Conservation (phyloP, 1,139 yeast species). For the Lodderomyces elongisporus region DNA sequence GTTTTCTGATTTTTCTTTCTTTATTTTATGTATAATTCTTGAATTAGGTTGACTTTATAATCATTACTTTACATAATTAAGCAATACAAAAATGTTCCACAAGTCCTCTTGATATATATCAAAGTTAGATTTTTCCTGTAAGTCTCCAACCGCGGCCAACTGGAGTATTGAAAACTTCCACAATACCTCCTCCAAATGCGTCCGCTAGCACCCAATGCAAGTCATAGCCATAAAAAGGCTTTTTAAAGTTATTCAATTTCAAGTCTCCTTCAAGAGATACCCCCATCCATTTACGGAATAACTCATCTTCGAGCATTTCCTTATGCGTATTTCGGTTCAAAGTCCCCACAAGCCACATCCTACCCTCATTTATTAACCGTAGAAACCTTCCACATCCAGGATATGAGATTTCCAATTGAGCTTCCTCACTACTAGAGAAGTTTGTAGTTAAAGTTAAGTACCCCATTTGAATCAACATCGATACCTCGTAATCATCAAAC, state of each 20-base stretch:
- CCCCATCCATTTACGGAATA: constrained; percentile 50
- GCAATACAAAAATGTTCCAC: no score
- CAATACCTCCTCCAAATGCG: constrained; percentile 61
- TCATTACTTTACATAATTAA: no score
- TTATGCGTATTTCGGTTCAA: constrained; percentile 42
- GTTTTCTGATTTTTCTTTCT: no score
- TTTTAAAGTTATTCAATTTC: constrained; percentile 45
- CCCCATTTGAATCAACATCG: constrained; percentile 45
- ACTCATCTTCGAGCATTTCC: constrained; percentile 48
- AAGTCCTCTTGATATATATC: no score
- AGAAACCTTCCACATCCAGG: constrained; percentile 61
- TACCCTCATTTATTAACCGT: constrained; percentile 42
- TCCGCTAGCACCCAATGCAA: constrained; percentile 63
- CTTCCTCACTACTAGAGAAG: constrained; percentile 44
- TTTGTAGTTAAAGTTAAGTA: constrained; percentile 50
- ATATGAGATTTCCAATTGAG: constrained; percentile 47
- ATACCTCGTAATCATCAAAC: constrained; percentile 24
- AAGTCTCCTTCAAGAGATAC: constrained; percentile 18
- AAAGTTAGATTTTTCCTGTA: constrained; percentile 43
- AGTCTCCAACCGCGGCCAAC: constrained; percentile 68
- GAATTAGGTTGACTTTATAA: no score
- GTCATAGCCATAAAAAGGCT: constrained; percentile 56
- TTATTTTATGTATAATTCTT: no score
- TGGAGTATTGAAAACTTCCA: constrained; percentile 65
- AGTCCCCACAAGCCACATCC: constrained; percentile 46